Conservation (phyloP, 257 asterid genomes). For the Solanum bukasovii region DNA sequence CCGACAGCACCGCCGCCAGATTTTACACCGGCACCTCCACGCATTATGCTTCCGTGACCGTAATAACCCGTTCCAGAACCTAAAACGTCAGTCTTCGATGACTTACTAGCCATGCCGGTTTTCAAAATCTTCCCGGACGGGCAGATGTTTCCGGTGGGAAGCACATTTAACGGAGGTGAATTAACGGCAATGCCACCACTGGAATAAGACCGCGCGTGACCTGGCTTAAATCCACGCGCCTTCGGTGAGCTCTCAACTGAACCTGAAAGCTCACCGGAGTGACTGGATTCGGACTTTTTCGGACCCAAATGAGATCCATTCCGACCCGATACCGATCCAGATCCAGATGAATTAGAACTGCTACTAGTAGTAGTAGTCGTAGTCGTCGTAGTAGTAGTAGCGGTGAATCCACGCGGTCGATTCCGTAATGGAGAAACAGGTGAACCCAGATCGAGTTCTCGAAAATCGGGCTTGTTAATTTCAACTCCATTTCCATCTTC, state of each 20-base stretch:
- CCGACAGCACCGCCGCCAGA: constrained; percentile 6
- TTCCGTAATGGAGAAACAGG: constrained; percentile 63
- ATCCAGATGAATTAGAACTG: constrained; percentile 69
- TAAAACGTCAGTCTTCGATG: constrained; percentile 43
- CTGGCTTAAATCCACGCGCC: constrained; percentile 19
- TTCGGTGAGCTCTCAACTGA: constrained; percentile 6
- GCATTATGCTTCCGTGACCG: constrained; percentile 82
- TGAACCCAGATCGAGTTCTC: constrained; percentile 71
- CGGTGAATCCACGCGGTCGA: constrained; percentile 6
- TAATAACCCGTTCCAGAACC: constrained; percentile 53
- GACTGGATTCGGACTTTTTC: constrained; percentile 36
- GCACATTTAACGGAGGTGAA: constrained; percentile 36
- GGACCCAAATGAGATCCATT: constrained; percentile 17
- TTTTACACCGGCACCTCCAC: constrained; percentile 37
- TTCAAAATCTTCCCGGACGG: constrained; percentile 59
- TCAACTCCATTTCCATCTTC: constrained; percentile 4
- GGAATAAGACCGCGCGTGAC: constrained; percentile 53
- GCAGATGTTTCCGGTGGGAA: constrained; percentile 69
- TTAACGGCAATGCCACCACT: constrained; percentile 41
- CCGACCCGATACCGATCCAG: constrained; percentile 76
- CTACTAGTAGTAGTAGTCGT: neutral
- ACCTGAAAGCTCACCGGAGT: constrained; percentile 53
- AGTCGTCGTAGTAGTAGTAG: neutral
- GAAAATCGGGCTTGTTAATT: constrained; percentile 68
- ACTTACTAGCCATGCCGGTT: constrained; percentile 44